Conservation (phyloP, 139 green algal genomes). For the Chloropicon primus region DNA sequence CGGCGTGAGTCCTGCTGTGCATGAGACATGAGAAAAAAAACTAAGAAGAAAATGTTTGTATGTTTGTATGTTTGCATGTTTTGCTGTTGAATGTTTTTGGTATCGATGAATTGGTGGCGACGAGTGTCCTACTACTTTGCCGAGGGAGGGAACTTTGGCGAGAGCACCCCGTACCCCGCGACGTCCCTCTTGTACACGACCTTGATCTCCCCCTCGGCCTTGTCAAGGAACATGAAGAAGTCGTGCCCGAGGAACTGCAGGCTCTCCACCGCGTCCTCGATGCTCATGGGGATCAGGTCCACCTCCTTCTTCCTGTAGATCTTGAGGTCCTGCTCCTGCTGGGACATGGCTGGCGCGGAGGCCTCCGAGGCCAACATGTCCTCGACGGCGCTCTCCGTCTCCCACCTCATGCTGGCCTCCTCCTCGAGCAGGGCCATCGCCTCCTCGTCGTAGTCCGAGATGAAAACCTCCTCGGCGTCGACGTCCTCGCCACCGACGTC, state of each 20-base stretch:
- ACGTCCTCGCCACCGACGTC: not conserved
- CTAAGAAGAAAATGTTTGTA: too few species aligned
- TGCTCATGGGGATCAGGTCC: conserved; percentile 4
- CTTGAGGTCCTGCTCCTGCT: not conserved
- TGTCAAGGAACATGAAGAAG: conserved; percentile 32
- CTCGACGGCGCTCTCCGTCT: not conserved
- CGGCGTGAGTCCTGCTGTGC: not conserved
- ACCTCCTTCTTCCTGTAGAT: not conserved
- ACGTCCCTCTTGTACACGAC: conserved; percentile 27
- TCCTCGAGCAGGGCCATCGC: not conserved
- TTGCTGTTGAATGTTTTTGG: too few species aligned
- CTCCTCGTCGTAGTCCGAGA: not conserved
- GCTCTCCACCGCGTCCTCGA: conserved; percentile 20
- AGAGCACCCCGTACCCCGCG: conserved; percentile 24
- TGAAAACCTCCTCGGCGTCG: not conserved
- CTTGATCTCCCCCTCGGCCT: conserved; percentile 19
- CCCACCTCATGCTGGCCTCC: not conserved
- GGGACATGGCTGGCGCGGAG: not conserved
- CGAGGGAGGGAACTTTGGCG: too few species aligned
- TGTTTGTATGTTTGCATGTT: too few species aligned
- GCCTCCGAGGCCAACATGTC: not conserved
- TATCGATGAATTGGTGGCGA: too few species aligned
- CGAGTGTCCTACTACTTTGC: too few species aligned
- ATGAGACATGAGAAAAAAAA: not conserved
- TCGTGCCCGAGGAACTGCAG: conserved; percentile 23